phyloP scores from a whole-genome alignment of 2,329 filamentous ascomycete species.

The Ilyonectria robusta region DNA sequence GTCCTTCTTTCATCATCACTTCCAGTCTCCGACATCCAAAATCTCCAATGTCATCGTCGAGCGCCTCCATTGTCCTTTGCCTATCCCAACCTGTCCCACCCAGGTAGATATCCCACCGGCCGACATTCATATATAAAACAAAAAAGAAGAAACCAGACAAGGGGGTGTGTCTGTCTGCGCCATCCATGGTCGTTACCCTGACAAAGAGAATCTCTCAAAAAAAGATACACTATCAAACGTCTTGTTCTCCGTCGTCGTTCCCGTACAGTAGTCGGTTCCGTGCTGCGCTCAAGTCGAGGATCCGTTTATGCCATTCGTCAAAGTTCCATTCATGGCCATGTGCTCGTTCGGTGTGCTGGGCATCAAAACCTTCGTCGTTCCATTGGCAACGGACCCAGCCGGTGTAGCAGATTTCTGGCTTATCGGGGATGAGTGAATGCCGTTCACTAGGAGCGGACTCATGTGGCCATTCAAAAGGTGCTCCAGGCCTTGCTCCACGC shows the following conservation, averaged over 20 bases:
- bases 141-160: conserved; percentile 37
- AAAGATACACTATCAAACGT: conserved; percentile 37
- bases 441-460: conserved; percentile 62
- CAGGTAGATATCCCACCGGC: conserved; percentile 29
- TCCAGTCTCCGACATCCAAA: conserved; percentile 39
- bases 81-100: conserved; percentile 42
- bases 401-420: conserved; percentile 53
- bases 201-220: conserved; percentile 45
- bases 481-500: conserved; percentile 69
- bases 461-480: conserved; percentile 65
- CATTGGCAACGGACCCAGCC: conserved; percentile 50
- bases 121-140: conserved; percentile 38
- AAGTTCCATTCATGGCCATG: conserved; percentile 41
- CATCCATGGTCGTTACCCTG: conserved; percentile 46
- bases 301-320: conserved; percentile 51
- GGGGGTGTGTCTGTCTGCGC: conserved; percentile 36
- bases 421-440: conserved; percentile 62
- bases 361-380: conserved; percentile 43
- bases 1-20: conserved; percentile 19
- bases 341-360: conserved; percentile 38
- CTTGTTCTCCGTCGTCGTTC: conserved; percentile 28
- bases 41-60: conserved; percentile 28
- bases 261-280: conserved; percentile 20
- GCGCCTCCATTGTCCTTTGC: conserved; percentile 24
- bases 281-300: conserved; percentile 36